Base-by-base conservation (phyloP, 2,329 filamentous ascomycete genomes). In the Daldinia eschscholtzii region DNA sequence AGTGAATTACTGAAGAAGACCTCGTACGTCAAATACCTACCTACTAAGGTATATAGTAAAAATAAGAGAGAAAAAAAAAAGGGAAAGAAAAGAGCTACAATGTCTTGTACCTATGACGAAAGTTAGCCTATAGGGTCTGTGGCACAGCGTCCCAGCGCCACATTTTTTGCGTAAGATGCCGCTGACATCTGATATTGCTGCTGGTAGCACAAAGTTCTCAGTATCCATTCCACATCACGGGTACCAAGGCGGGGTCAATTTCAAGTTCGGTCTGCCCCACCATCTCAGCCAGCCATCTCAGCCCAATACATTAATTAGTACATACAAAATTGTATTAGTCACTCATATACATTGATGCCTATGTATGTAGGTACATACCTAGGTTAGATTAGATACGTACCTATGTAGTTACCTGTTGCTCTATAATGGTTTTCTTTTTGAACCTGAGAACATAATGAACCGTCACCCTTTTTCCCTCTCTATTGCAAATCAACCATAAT, bases 31-130 rank as follows among this genome's bases (percentile, higher is more conserved):
- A 23, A 23, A 23, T 23, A n/a, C n/a, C n/a, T n/a, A n/a, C n/a
- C n/a, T n/a, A n/a, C n/a, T n/a, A n/a, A n/a, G n/a, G n/a, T n/a
- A n/a, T n/a, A n/a, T n/a, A 23, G 20, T 23, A 23, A 23, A 23
- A 2, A 23, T 1, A 23, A 33, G 5, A 9, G 2, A 52, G 13
- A 33, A 30, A 35, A n/a, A 48, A 39, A 26, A 46, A 37, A 41
- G 23, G n/a, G 41, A 35, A 60, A 58, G 61, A 56, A 60, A 42
- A 56, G 56, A 42, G 30, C n/a, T 59, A 58, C 56, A 53, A 39
- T 42, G 23, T 26, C 53, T 57, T 41, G 50, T 52, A 18, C 52
- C 57, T 70, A 70, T 70, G 68, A 70, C 68, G 68, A 70, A 65
- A 61, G 65, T 65, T 62, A 64, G 59, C 61, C 39, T 62, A 44